Percentiles rank a stretch among this genome's conserved stretches.
Evolutionary conservation across 441 rosid genomes (phyloP).

Genomic region (Mallotus japonicus): DNA sequence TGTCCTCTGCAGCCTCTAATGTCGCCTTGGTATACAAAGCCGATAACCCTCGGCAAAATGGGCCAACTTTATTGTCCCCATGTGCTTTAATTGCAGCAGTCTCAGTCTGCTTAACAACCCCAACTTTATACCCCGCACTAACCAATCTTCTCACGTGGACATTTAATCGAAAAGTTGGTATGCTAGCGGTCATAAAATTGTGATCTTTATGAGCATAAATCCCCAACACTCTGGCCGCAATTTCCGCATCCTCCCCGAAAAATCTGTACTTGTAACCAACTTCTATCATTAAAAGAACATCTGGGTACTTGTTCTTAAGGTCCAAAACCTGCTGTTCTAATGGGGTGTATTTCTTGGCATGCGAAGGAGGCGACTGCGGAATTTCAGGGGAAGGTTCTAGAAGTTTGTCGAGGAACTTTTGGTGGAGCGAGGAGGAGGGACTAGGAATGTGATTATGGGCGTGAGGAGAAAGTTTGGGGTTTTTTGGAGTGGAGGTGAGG

Average conservation of each 20-base stretch:
- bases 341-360: slow-evolving; percentile 61
- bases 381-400: slow-evolving; percentile 40
- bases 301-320: slow-evolving; percentile 63
- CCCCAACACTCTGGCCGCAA: slow-evolving; percentile 72
- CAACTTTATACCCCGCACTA: slow-evolving; percentile 79
- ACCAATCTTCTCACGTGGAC: slow-evolving; percentile 86
- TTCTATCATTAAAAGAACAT: slow-evolving; percentile 84
- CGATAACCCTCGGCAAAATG: slow-evolving; percentile 77
- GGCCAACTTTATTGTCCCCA: slow-evolving; percentile 56
- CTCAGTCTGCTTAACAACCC: slow-evolving; percentile 96
- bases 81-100: slow-evolving; percentile 91
- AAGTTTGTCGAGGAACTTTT: slow-evolving; percentile 45
- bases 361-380: slow-evolving; percentile 17
- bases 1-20: slow-evolving; percentile 82
- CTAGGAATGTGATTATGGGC: slow-evolving; percentile 35
- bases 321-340: slow-evolving; percentile 84
- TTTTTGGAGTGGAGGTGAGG: slow-evolving; percentile 45
- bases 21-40: slow-evolving; percentile 89
- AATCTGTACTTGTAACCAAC: slow-evolving; percentile 91
- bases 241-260: slow-evolving; percentile 83
- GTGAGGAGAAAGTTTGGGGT: slow-evolving; percentile 40
- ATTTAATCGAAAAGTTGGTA: slow-evolving; percentile 81
- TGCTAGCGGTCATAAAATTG: slow-evolving; percentile 81
- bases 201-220: slow-evolving; percentile 76
- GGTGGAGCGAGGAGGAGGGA: slow-evolving; percentile 43